phyloP scores from a whole-genome alignment of 345 rosid genomes.

The Arabidopsis suecica region DNA sequence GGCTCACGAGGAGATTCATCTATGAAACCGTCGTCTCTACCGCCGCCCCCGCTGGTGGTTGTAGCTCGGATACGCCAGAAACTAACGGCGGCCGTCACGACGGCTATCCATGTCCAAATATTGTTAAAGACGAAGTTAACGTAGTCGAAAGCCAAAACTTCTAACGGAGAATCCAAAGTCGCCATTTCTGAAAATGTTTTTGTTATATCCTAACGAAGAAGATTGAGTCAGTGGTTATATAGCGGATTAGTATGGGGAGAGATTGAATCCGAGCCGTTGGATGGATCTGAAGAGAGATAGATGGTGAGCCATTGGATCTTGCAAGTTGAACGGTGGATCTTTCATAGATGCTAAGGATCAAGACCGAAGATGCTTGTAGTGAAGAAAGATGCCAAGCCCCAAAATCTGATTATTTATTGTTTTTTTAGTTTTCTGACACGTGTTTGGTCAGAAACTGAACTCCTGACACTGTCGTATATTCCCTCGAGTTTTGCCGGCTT shows the following conservation, averaged over 20 bases:
- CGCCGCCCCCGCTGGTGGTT: neutral
- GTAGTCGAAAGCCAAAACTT: constrained; percentile 37
- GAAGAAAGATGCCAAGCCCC: constrained; percentile 14
- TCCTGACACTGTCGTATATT: constrained; percentile 27
- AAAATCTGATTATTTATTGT: neutral
- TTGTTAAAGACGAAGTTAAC: constrained; percentile 37
- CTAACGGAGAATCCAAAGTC: constrained; percentile 43
- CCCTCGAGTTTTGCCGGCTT: constrained; percentile 32
- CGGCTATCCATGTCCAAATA: constrained; percentile 48
- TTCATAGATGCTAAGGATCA: constrained; percentile 37
- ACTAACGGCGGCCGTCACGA: constrained; percentile 49
- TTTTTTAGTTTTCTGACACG: constrained; percentile 9
- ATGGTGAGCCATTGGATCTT: constrained; percentile 41
- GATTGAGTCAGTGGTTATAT: constrained; percentile 10
- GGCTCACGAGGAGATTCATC: neutral
- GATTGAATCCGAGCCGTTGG: constrained; percentile 29
- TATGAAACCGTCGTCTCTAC: neutral
- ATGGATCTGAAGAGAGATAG: constrained; percentile 35
- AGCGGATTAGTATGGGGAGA: constrained; percentile 19
- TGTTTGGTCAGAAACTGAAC: constrained; percentile 32
- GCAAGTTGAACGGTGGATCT: constrained; percentile 45
- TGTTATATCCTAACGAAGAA: constrained; percentile 6
- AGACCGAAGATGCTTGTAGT: constrained; percentile 43
- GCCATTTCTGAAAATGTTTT: constrained; percentile 33
- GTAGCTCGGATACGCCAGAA: constrained; percentile 45